phyloP scores from a whole-genome alignment of 2,329 filamentous ascomycete genomes.

The Alternaria postmessia region DNA sequence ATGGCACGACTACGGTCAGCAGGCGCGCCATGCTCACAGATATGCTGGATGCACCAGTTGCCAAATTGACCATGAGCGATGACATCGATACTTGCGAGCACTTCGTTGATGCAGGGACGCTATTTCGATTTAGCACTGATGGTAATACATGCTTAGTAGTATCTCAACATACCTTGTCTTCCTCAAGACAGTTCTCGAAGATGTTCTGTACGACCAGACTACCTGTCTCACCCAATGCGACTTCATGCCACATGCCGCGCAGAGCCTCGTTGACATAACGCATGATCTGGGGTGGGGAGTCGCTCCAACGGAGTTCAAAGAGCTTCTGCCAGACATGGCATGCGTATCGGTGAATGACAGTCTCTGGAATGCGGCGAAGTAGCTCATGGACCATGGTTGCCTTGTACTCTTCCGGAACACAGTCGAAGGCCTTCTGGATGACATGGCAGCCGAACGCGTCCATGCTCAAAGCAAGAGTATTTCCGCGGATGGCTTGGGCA shows the following conservation, averaged over 20 bases:
- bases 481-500: constrained; percentile 90
- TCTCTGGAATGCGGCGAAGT: constrained; percentile 93
- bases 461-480: constrained; percentile 94
- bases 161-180: constrained; percentile 80
- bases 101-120: constrained; percentile 97
- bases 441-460: constrained; percentile 98
- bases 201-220: constrained; percentile 99
- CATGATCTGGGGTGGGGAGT: constrained; percentile 97
- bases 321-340: constrained; percentile 99
- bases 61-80: constrained; percentile 98
- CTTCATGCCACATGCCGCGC: constrained; percentile 97
- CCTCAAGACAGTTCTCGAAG: constrained; percentile 98
- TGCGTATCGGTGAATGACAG: constrained; percentile 96
- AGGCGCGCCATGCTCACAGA: constrained; percentile 94
- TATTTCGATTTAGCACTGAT: constrained; percentile 48
- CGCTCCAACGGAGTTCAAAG: constrained; percentile 95
- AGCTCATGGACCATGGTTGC: constrained; percentile 99
- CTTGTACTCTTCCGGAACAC: constrained; percentile 96
- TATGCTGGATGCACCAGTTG: constrained; percentile 99
- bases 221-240: constrained; percentile 94
- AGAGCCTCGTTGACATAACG: constrained; percentile 96
- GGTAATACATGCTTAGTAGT: background rate
- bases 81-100: constrained; percentile 92
- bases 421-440: constrained; percentile 98
- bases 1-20: constrained; percentile 91